A percentile compares a stretch with the other conserved stretches of the same genome.
Conservation (phyloP, 805 yeast genomes). For the Wickerhamomyces ciferrii region DNA sequence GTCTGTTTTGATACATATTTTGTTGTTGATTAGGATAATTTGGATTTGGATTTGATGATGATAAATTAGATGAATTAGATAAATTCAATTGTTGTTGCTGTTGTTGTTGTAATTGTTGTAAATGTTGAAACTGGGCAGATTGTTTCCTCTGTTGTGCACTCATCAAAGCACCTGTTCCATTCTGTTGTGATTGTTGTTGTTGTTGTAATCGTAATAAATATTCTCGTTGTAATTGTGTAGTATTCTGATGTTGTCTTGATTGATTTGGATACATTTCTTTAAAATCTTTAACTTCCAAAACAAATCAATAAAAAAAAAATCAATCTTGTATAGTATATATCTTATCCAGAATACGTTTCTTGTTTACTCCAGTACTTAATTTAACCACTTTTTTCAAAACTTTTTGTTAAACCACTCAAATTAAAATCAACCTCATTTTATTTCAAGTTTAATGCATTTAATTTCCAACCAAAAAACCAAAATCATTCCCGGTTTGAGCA, state of each 20-base stretch:
- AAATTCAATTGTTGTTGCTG: background rate
- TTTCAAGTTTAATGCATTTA: no score
- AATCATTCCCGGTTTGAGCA: no score
- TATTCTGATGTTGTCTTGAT: constrained; percentile 1
- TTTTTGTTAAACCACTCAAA: no score
- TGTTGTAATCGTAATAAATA: constrained; percentile 15
- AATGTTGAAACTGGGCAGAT: background rate
- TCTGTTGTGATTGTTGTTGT: constrained; percentile 5
- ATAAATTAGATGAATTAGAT: no score
- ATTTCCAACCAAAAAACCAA: no score
- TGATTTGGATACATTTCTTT: background rate
- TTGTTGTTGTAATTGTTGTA: background rate
- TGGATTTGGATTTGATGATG: background rate
- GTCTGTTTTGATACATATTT: constrained; percentile 16
- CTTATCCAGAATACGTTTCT: no score
- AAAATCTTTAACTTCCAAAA: no score
- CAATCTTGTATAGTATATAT: no score
- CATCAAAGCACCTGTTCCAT: background rate
- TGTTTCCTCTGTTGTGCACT: background rate
- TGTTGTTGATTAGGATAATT: background rate
- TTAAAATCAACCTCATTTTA: no score
- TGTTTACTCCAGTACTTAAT: no score
- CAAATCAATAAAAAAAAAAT: no score
- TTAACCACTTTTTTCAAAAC: no score
- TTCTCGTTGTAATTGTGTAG: constrained; percentile 19